A percentile compares a stretch with the other conserved stretches of the same genome.
These are phyloP conservation scores for Pseudopediastrum boryanum DNA, from an alignment of 139 green algal genomes.

Conservation along the genomic window DNA sequence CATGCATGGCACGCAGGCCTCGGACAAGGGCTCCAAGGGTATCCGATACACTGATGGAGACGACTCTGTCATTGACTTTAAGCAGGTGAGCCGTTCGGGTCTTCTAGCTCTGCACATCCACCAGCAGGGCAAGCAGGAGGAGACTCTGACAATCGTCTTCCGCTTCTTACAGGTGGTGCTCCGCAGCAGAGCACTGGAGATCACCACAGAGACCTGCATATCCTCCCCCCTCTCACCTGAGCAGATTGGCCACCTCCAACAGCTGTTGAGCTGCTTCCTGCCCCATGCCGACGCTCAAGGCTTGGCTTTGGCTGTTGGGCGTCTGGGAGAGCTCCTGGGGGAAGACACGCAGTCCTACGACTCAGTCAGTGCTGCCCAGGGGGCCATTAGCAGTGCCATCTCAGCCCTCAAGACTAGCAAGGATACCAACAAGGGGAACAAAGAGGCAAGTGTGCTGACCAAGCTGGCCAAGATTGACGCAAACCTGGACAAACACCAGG, in stretches of 20 bases:
- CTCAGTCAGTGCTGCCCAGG: conserved; percentile 7
- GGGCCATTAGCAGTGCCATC: not conserved
- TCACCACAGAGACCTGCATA: conserved; percentile 45
- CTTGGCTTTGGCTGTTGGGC: conserved; percentile 8
- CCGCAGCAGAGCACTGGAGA: conserved; percentile 54
- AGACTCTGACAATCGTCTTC: conserved; percentile 1
- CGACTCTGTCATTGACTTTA: conserved; percentile 40
- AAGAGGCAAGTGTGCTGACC: conserved; percentile 19
- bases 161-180: conserved; percentile 47
- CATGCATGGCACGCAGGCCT: conserved; percentile 18
- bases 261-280: conserved; percentile 30
- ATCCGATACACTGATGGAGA: conserved; percentile 42
- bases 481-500: conserved; percentile 47
- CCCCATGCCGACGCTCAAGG: not conserved
- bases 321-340: conserved; percentile 19
- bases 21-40: conserved; percentile 34
- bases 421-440: not conserved
- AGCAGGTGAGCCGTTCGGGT: conserved; percentile 29
- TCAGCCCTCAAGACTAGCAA: conserved; percentile 6
- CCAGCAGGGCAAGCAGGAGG: too few relatives aligned
- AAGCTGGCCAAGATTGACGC: conserved; percentile 42
- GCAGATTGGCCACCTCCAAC: conserved; percentile 21
- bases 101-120: not conserved
- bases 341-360: conserved; percentile 34
- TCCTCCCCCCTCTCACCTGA: conserved; percentile 9